phyloP scores from a whole-genome alignment of 768 basidiomycete genomes.

The Gelatoporia subvermispora region DNA sequence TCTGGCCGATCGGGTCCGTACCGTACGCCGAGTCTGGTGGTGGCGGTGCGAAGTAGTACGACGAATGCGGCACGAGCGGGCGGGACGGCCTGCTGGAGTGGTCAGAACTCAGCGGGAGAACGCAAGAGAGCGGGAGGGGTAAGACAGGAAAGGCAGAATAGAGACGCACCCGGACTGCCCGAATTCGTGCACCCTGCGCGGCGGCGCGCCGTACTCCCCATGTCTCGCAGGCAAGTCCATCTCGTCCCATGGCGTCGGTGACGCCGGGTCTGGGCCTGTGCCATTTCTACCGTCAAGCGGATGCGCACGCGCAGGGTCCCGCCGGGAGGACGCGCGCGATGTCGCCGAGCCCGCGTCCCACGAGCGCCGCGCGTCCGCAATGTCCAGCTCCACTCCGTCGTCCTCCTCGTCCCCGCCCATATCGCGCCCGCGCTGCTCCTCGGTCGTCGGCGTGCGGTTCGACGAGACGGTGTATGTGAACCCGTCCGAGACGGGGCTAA shows the following conservation, averaged over 20 bases:
- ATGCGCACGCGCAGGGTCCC: constrained; percentile 23
- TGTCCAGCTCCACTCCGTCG: background rate
- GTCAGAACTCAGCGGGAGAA: background rate
- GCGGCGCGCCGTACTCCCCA: constrained; percentile 16
- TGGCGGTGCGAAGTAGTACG: constrained; percentile 83
- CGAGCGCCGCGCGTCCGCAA: background rate
- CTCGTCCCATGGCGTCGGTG: constrained; percentile 67
- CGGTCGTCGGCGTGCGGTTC: no score
- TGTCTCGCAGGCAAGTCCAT: constrained; percentile 44
- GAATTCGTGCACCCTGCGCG: constrained; percentile 13
- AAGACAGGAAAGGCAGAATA: background rate
- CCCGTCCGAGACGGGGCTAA: no score
- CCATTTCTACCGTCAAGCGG: constrained; percentile 20
- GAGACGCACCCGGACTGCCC: constrained; percentile 10
- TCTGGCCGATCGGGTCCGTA: constrained; percentile 73
- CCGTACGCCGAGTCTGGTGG: constrained; percentile 75
- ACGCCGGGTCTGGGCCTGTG: constrained; percentile 25
- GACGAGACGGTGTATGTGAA: no score
- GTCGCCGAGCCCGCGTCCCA: constrained; percentile 2
- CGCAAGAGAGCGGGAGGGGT: background rate
- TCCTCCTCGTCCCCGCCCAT: no score
- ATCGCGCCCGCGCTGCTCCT: no score
- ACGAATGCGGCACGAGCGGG: constrained; percentile 66
- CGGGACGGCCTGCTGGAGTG: constrained; percentile 13
- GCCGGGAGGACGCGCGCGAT: background rate